phyloP scores from a whole-genome alignment of 495 filamentous ascomycete genomes.

The Podospora pseudopauciseta region DNA sequence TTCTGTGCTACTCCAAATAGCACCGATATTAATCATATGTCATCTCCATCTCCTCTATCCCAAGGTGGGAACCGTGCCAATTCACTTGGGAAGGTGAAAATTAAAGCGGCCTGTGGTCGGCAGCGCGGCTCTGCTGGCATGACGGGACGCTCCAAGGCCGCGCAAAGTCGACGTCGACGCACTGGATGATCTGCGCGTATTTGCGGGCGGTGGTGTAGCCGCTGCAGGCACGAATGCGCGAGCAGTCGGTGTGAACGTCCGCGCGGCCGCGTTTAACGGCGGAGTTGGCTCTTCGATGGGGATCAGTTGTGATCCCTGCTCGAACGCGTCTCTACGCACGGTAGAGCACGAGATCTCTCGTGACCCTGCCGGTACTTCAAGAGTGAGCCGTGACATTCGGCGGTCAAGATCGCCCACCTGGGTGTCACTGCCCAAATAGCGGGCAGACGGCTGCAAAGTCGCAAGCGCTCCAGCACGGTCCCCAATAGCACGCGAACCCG shows the following conservation, averaged over 20 bases:
- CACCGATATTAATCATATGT: background rate
- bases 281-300: background rate
- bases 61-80: background rate
- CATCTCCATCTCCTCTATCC: background rate
- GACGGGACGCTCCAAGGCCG: slow-evolving; percentile 19
- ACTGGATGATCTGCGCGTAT: background rate
- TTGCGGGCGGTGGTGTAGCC: background rate
- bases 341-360: background rate
- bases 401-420: background rate
- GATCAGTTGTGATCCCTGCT: background rate
- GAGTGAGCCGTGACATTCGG: background rate
- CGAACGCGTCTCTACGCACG: background rate
- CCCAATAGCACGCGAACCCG: background rate
- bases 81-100: background rate
- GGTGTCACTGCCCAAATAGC: background rate
- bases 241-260: background rate
- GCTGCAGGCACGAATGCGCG: background rate
- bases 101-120: background rate
- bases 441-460: background rate
- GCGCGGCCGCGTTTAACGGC: background rate
- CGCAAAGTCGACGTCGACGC: slow-evolving; percentile 2
- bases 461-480: background rate
- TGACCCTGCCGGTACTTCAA: background rate
- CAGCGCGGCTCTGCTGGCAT: background rate
- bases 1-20: background rate